Conservation (phyloP, 495 filamentous ascomycete genomes). For the Tuber microsphaerosporum region DNA sequence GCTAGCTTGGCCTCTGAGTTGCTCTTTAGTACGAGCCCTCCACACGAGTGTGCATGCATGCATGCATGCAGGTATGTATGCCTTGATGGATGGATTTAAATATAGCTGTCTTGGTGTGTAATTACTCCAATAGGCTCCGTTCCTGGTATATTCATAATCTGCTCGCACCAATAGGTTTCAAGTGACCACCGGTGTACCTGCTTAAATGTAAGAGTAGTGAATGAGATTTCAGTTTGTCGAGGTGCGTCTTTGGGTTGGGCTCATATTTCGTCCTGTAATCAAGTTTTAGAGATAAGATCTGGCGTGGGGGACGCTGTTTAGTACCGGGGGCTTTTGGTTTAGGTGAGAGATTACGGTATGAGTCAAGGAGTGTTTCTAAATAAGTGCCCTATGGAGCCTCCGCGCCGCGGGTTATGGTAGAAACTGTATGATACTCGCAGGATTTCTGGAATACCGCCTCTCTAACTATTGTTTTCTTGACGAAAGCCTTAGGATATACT, state of each 20-base stretch:
- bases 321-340: neutral
- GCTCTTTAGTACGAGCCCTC: neutral
- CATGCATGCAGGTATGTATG: neutral
- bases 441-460: neutral
- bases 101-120: neutral
- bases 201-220: neutral
- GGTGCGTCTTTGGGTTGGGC: neutral
- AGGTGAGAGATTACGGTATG: neutral
- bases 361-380: neutral
- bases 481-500: neutral
- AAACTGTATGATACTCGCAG: neutral
- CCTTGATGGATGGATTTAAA: neutral
- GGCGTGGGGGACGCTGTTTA: neutral
- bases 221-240: neutral
- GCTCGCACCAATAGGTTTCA: neutral
- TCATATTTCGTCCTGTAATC: neutral
- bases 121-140: neutral
- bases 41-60: neutral
- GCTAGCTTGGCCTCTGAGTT: neutral
- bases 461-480: neutral
- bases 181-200: neutral
- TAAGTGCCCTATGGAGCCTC: neutral
- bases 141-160: neutral
- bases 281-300: neutral
- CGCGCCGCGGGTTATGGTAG: neutral